Percentiles rank a stretch among this genome's conserved stretches.
These are phyloP conservation scores for Colletotrichum nymphaeae DNA, from an alignment of 2,329 filamentous ascomycete species.

Conservation along the genomic window DNA sequence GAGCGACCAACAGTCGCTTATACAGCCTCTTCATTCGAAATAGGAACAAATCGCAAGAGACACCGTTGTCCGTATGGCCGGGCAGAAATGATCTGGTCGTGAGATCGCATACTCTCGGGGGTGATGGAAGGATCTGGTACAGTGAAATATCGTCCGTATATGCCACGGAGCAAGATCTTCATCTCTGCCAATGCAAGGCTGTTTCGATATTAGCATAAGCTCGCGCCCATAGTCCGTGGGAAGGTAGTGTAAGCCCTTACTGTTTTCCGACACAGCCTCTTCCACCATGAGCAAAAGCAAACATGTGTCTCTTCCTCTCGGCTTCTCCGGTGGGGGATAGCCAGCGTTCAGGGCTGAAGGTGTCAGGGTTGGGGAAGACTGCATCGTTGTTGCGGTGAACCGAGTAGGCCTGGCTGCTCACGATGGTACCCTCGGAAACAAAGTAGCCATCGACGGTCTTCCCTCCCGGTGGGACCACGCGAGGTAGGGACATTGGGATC, in stretches of 20 bases:
- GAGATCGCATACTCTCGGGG: conserved; percentile 20
- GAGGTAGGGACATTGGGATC: conserved; percentile 73
- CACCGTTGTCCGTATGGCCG: conserved; percentile 16
- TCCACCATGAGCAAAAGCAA: conserved; percentile 74
- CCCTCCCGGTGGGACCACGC: conserved; percentile 65
- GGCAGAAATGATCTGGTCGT: conserved; percentile 28
- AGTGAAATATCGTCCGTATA: conserved; percentile 4
- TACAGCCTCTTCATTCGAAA: not conserved
- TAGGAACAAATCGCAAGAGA: conserved; percentile 5
- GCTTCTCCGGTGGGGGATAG: conserved; percentile 78
- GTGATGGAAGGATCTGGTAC: conserved; percentile 9
- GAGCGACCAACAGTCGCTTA: not conserved
- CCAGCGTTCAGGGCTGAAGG: conserved; percentile 87
- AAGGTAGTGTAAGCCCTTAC: conserved; percentile 57
- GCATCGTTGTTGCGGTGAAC: conserved; percentile 68
- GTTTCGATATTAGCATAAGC: not conserved
- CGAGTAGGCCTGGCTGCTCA: conserved; percentile 71
- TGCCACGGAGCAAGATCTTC: conserved; percentile 6
- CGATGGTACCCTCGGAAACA: conserved; percentile 64
- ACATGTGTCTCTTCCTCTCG: conserved; percentile 71
- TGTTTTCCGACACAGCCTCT: conserved; percentile 75
- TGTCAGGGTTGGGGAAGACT: conserved; percentile 82
- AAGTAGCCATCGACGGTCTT: conserved; percentile 65
- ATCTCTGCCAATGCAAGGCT: conserved; percentile 28
- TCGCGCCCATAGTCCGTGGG: conserved; percentile 37